phyloP scores from a whole-genome alignment of 2,329 filamentous ascomycete genomes.

The Trichoderma simmonsii region DNA sequence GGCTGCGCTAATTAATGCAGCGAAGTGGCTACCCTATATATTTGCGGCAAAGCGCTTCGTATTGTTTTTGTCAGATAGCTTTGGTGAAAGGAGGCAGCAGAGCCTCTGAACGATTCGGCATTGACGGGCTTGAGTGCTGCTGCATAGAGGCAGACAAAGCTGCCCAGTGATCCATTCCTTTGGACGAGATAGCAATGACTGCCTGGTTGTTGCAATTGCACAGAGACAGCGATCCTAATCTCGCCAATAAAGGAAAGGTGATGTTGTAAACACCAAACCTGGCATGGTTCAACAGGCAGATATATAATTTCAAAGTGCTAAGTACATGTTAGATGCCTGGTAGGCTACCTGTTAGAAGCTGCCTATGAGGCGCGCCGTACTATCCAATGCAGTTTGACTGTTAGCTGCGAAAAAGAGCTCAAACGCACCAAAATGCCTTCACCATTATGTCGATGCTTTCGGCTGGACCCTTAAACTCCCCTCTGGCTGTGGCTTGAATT shows the following conservation, averaged over 20 bases:
- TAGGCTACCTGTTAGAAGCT: neutral
- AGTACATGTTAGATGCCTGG: neutral
- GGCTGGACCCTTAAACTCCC: neutral
- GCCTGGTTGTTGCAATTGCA: neutral
- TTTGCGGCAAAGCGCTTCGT: neutral
- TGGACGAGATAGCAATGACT: neutral
- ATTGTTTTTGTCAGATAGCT: neutral
- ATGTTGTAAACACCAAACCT: neutral
- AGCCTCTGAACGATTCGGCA: neutral
- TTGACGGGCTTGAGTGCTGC: neutral
- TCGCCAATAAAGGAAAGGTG: neutral
- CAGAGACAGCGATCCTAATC: neutral
- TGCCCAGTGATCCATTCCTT: neutral
- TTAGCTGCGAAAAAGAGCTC: neutral
- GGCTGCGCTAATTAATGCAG: neutral
- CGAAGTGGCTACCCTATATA: neutral
- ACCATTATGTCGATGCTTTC: neutral
- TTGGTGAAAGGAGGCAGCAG: neutral
- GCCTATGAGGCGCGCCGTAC: neutral
- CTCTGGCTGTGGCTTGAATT: conserved; percentile 9
- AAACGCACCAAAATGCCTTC: neutral
- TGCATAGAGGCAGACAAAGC: neutral
- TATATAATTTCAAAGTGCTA: neutral
- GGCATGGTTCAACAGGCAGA: neutral
- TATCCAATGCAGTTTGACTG: neutral